Evolutionary conservation across 208 protist species (phyloP), one percentile per base, ranked within the genome.

Genomic region (Leishmania gerbilli): DNA sequence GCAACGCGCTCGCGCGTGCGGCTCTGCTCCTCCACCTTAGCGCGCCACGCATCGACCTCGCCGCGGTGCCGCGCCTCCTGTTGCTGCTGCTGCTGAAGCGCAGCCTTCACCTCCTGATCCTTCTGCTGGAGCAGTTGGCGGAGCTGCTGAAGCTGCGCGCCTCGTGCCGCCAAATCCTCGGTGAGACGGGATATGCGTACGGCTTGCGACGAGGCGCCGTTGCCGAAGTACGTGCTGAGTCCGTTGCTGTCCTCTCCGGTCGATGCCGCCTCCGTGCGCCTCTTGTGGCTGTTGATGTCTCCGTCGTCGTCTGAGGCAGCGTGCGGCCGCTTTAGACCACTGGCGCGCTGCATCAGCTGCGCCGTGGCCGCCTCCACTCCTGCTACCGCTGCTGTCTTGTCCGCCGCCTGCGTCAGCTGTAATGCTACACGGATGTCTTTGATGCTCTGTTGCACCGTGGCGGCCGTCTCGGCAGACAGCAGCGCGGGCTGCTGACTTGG

Each of bases 61-160:
- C 83, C 74, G 40, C 71, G 71, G 81, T 93, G 89, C 58, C 74
- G 83, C 74, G 85, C 84, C 58, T 88, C 83, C 42, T 77, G 64
- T 53, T 90, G 89, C 21, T 86, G 85, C 81, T 90, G 83, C 77
- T 84, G 71, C 76, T 92, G 89, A 68, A 94, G 83, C 9, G 80
- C 47, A 42, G 82, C 71, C 77, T 87, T 88, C 47, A 94, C 75
- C 58, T 93, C 91, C 40, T 81, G 81, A n/a, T 94, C 91, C 49
- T 91, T 92, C 45, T 87, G 87, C 31, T 91, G 86, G 13, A 96
- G 78, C 13, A 92, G 84, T 60, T 92, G 82, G 2, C 92, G 92
- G 45, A 96, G 85, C 42, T 83, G 83, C 37, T 84, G 83, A 1
- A 96, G 82, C 75, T 93, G 90, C 37, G 60, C 55, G 58, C 80